Conservation (phyloP, 345 rosid genomes). For the Atalantia buxifolia region DNA sequence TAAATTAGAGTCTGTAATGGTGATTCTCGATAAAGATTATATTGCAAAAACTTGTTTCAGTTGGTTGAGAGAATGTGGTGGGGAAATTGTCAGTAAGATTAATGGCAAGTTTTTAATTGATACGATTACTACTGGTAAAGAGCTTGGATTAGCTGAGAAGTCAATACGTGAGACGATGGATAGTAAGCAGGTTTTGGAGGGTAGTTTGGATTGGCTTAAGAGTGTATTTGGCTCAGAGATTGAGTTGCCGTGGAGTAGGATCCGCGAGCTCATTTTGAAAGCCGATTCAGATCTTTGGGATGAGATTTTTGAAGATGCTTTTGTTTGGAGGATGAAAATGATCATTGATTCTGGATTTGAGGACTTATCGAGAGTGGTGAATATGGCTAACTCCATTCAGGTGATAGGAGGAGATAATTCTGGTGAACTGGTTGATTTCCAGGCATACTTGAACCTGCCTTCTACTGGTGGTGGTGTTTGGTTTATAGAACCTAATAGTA, state of each 20-base stretch:
- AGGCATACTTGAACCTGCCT: conserved; percentile 76
- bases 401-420: conserved; percentile 38
- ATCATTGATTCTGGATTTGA: conserved; percentile 66
- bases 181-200: conserved; percentile 78
- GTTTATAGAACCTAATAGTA: conserved; percentile 74
- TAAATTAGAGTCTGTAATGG: conserved; percentile 58
- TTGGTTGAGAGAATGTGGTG: conserved; percentile 82
- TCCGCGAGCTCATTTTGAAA: conserved; percentile 79
- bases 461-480: conserved; percentile 92
- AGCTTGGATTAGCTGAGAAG: conserved; percentile 81
- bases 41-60: conserved; percentile 55
- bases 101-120: conserved; percentile 65
- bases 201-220: conserved; percentile 94
- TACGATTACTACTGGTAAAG: conserved; percentile 60
- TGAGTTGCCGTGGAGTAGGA: conserved; percentile 95
- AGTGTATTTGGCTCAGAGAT: conserved; percentile 93
- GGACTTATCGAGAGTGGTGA: conserved; percentile 52
- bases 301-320: conserved; percentile 95
- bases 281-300: conserved; percentile 94
- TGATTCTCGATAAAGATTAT: conserved; percentile 49
- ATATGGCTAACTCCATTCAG: conserved; percentile 49
- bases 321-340: conserved; percentile 80
- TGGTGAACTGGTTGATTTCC: conserved; percentile 63
- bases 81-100: conserved; percentile 55
- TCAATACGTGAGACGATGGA: conserved; percentile 75